A percentile compares a stretch with the other conserved stretches of the same genome.
Conservation (phyloP, 805 yeast species). For the Cyberlindnera euphorbiae region DNA sequence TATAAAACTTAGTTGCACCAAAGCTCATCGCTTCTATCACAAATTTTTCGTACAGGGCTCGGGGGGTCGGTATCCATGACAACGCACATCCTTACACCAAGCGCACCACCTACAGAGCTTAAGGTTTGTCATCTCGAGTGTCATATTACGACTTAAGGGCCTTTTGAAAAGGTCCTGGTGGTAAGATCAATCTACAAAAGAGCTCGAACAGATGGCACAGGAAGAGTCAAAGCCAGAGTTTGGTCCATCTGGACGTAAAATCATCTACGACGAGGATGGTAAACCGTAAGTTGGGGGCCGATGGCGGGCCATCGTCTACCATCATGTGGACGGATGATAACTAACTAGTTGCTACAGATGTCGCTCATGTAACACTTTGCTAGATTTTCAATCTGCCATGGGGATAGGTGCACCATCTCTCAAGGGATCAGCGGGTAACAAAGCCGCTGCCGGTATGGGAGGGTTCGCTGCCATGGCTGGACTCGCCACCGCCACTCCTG, state of each 20-base stretch:
- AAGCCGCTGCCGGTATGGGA: conserved; percentile 8
- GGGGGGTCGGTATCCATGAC: too few species aligned
- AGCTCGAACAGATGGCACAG: too few species aligned
- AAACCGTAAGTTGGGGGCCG: conserved; percentile 91
- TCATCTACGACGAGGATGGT: conserved; percentile 82
- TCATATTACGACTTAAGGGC: too few species aligned
- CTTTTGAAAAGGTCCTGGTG: too few species aligned
- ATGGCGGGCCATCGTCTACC: background rate
- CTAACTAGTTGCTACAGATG: too few species aligned
- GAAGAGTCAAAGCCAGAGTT: conserved; percentile 32
- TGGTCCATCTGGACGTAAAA: conserved; percentile 61
- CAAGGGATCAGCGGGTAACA: background rate
- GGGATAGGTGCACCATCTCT: conserved; percentile 9
- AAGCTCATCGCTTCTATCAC: background rate
- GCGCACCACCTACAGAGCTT: too few species aligned
- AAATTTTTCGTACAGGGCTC: too few species aligned
- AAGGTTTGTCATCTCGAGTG: too few species aligned
- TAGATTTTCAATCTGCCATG: conserved; percentile 71
- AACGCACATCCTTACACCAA: too few species aligned
- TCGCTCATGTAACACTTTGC: conserved; percentile 78
- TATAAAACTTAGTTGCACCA: too few species aligned
- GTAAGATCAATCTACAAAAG: too few species aligned
- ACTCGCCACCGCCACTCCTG: conserved; percentile 13
- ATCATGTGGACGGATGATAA: background rate
- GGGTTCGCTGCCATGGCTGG: conserved; percentile 8